Evolutionary conservation across 108 stramenopile genomes (phyloP), one percentile per base, ranked within the genome.

Genomic region (Bacterosira constricta): DNA sequence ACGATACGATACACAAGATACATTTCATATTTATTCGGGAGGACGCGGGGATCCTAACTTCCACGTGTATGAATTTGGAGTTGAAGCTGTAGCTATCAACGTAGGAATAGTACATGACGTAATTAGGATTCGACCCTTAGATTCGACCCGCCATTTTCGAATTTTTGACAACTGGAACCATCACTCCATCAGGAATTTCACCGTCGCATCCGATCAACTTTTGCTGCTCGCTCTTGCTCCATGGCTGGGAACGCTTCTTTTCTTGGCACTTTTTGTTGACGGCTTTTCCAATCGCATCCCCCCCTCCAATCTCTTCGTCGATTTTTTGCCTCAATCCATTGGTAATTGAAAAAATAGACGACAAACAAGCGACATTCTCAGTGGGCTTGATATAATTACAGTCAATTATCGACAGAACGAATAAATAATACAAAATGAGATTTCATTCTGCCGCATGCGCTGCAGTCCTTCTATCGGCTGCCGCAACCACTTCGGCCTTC

Each of bases 401-500:
- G n/a, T n/a, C n/a, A n/a, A n/a, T n/a, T n/a, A n/a, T n/a, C n/a
- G n/a, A n/a, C n/a, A n/a, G n/a, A 29, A 36, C 31, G 17, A 13
- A 52, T 8, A 49, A 39, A 35, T 38, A 39, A 52, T 8, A 2
- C 18, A 75, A 9, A 25, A 76, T 76, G 75, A 66, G 60, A 76
- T 76, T 76, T 45, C 61, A 61, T 47, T 62, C 75, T 13, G 67
- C 61, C 10, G 75, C 75, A 30, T 76, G 38, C 44, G 75, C 75
- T 26, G 36, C 47, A 20, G 62, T 76, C 21, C 38, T 76, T 7
- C 66, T 26, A 55, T 39, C 68, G 23, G 18, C 58, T 20, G 29
- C 51, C 36, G 23, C 63, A 23, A n/a, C 65, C 32, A 31, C 57
- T 54, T 76, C 75, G 59, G 59, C 66, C 2, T 72, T 63, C 27